A percentile compares a stretch with the other conserved stretches of the same genome.
Conservation (phyloP, 495 filamentous ascomycete genomes). For the Chaetomium fimeti region DNA sequence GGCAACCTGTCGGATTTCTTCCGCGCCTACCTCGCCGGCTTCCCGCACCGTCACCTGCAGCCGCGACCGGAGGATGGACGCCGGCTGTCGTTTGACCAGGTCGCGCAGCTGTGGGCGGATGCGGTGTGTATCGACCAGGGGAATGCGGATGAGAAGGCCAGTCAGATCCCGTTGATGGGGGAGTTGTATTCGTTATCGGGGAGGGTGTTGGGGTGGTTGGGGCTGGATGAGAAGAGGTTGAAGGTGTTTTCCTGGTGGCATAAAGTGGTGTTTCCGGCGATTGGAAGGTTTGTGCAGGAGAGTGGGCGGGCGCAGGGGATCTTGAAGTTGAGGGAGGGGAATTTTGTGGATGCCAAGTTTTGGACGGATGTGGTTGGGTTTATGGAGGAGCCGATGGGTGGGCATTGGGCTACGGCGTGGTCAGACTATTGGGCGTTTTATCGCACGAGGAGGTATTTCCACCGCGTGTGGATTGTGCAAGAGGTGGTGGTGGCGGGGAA, state of each 20-base stretch:
- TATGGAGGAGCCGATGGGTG: background rate
- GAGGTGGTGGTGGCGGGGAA: conserved; percentile 17
- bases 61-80: background rate
- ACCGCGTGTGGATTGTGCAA: conserved; percentile 25
- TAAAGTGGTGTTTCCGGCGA: conserved; percentile 7
- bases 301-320: background rate
- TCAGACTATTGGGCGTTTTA: conserved; percentile 20
- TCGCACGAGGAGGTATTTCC: conserved; percentile 18
- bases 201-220: conserved; percentile 19
- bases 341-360: conserved; percentile 14
- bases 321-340: conserved; percentile 10
- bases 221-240: conserved; percentile 14
- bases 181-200: conserved; percentile 31
- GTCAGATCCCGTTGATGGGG: conserved; percentile 32
- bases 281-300: background rate
- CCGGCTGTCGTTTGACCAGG: background rate
- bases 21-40: conserved; percentile 13
- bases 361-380: conserved; percentile 19
- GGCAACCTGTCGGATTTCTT: conserved; percentile 21
- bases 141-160: conserved; percentile 28
- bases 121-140: conserved; percentile 32
- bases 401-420: conserved; percentile 11
- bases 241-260: conserved; percentile 18
- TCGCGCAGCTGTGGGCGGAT: conserved; percentile 29
- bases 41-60: conserved; percentile 1